Evolutionary conservation across 495 filamentous ascomycete species (phyloP), one percentile per base, ranked within the genome.

Genomic region (Lophiostoma macrostomum): DNA sequence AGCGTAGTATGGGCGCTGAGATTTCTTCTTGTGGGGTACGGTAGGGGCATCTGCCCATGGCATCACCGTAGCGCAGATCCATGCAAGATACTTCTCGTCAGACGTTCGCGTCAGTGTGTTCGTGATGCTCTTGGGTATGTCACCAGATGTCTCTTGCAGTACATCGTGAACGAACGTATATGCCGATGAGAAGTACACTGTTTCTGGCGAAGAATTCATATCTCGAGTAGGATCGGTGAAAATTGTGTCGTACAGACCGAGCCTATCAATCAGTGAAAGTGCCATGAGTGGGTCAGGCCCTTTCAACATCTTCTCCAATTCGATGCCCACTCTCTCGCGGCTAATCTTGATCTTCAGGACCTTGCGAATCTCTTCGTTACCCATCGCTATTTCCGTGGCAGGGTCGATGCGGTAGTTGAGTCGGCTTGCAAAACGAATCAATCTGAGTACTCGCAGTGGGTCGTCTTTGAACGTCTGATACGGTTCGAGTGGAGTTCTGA

Each of bases 381-480:
- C 77, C 94, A 99, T 99, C 3, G 84, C 83, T 27, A 66, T 44
- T 65, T 86, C 79, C 0, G 84, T 82, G 38, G 80, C 74, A 0
- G 67, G 55, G 49, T 89, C 87, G 45, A 97, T 94, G 10, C 64
- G 65, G 63, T 94, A 99, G 29, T 76, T 80, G 32, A 97, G 73
- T 24, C 91, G 74, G 58, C 86, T 94, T 2, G 91, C 88, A 71
- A 99, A 97, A 41, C 93, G 78, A 28, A 99, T 83, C 37, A 96
- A 71, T 58, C 93, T 77, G 49, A 99, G 75, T n/a, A 97, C 84
- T 1, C 93, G 80, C 23, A 99, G 71, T 8, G 93, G 93, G 64
- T 99, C 93, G 63, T 99, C 93, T 67, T 81, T 84, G 72, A 99
- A 99, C 0, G 93, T 99, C 63, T 94, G 85, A 46, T 86, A 81